Evolutionary conservation across 2,329 filamentous ascomycete species (phyloP).

Genomic region (Ampelomyces quisqualis): DNA sequence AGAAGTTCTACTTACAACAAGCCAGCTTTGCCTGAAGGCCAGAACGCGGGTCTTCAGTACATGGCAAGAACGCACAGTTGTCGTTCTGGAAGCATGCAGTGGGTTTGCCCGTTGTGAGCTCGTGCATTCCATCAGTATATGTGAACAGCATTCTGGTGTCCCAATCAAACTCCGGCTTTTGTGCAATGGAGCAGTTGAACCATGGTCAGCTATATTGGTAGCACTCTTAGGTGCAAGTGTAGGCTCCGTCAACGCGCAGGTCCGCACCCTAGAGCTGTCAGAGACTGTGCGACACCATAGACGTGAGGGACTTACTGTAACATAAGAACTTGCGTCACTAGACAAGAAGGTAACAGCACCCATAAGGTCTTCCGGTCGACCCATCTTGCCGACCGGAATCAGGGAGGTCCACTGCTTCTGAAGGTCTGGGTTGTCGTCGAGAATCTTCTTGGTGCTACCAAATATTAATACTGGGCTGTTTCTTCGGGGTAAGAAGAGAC

Average conservation of each 20-base stretch:
- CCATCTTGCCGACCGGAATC: conserved; percentile 94
- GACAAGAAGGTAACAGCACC: conserved; percentile 85
- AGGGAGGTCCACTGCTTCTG: conserved; percentile 87
- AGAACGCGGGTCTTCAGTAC: no score
- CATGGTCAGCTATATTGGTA: neutral
- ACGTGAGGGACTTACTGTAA: conserved; percentile 30
- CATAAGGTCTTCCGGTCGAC: conserved; percentile 86
- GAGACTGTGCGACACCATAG: conserved; percentile 19
- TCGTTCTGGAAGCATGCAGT: no score
- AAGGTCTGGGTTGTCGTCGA: conserved; percentile 88
- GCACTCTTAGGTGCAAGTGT: conserved; percentile 65
- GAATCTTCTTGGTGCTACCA: conserved; percentile 84
- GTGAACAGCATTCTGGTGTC: neutral
- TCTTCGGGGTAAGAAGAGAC: conserved; percentile 35
- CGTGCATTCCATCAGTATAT: no score
- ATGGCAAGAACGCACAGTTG: neutral
- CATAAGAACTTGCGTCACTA: conserved; percentile 64
- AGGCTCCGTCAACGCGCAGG: conserved; percentile 82
- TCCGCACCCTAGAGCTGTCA: conserved; percentile 60
- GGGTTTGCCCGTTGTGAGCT: no score
- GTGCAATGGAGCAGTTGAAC: neutral
- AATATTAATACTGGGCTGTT: conserved; percentile 16
- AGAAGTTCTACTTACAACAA: no score
- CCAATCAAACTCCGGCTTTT: neutral
- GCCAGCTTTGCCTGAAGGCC: no score